Evolutionary conservation across 129 eudicot genomes (phyloP).

Genomic region (Arctium lappa): DNA sequence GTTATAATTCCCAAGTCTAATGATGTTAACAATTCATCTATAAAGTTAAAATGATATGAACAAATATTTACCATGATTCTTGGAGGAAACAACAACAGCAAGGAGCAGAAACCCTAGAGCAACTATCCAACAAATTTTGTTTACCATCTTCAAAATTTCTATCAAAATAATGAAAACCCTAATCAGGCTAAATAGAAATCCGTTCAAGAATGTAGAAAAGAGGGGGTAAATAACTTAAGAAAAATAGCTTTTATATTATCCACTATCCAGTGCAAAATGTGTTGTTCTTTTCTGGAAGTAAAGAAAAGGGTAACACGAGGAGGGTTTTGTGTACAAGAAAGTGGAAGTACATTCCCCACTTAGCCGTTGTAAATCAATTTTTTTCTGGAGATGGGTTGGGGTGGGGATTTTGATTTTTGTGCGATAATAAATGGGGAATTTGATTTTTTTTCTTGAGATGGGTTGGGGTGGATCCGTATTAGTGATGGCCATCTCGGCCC

Average conservation of each 20-base stretch:
- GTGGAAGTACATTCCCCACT: constrained; percentile 37
- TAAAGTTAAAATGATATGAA: background rate
- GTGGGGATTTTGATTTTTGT: constrained; percentile 4
- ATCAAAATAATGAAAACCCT: background rate
- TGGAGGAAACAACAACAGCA: constrained; percentile 53
- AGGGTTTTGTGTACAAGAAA: constrained; percentile 33
- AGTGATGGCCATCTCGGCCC: too few species aligned
- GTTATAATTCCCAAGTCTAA: background rate
- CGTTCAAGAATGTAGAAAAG: background rate
- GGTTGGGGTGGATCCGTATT: too few species aligned
- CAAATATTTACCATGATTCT: constrained; percentile 57
- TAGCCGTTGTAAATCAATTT: constrained; percentile 29
- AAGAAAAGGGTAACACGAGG: constrained; percentile 19
- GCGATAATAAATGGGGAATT: constrained; percentile 18
- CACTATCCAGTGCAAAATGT: constrained; percentile 25
- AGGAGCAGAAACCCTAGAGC: constrained; percentile 41
- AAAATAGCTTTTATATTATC: constrained; percentile 5
- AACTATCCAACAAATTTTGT: constrained; percentile 30
- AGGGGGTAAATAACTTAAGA: background rate
- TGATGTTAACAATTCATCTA: background rate
- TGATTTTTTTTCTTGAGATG: too few species aligned
- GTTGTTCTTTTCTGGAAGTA: constrained; percentile 1
- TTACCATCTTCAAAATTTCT: constrained; percentile 28
- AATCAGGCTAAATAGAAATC: background rate
- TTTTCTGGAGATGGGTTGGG: too few species aligned